Evolutionary conservation across 1,139 yeast species (phyloP), one percentile per base, ranked within the genome.

Genomic region (Saccharomycopsis crataegensis): DNA sequence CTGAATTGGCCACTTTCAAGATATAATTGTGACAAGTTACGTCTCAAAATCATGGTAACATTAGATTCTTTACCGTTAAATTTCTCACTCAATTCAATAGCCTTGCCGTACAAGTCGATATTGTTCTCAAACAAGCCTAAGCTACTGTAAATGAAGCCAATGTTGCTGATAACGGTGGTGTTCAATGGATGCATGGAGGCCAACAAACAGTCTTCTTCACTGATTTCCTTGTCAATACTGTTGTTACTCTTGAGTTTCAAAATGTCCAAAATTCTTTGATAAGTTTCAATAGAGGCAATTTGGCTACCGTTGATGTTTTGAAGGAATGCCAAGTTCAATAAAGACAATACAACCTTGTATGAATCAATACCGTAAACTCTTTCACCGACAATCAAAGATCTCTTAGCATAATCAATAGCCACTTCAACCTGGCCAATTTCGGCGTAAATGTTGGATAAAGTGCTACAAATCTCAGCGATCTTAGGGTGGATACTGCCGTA

Each of bases 181-280:
- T 77, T 70, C 50, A 86, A 84, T 43, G 94, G 93, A 64, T 90
- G 96, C n/a, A n/a, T n/a, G n/a, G n/a, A n/a, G n/a, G n/a, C n/a
- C n/a, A n/a, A n/a, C 50, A 74, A 76, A 32, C 64, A 53, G n/a
- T n/a, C n/a, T n/a, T n/a, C n/a, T n/a, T n/a, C n/a, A 32, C 33
- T n/a, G 17, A 28, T 33, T 34, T 42, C 47, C 32, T 49, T 17
- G 9, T 34, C 43, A 33, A 22, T 32, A 37, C 31, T 16, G 41
- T 69, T 70, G 8, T 83, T 83, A 58, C 74, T 78, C 17, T 80
- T 73, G 11, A 74, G 61, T 37, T 70, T 64, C 83, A 91, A 82
- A 55, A 78, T 73, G 50, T 74, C 69, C 55, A 86, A 67, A 7
- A 88, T 82, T 64, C 85, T 82, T 57, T 75, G 70, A 65, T 82